Evolutionary conservation across 208 protist genomes (phyloP).

Genomic region (Crithidia brevicula): DNA sequence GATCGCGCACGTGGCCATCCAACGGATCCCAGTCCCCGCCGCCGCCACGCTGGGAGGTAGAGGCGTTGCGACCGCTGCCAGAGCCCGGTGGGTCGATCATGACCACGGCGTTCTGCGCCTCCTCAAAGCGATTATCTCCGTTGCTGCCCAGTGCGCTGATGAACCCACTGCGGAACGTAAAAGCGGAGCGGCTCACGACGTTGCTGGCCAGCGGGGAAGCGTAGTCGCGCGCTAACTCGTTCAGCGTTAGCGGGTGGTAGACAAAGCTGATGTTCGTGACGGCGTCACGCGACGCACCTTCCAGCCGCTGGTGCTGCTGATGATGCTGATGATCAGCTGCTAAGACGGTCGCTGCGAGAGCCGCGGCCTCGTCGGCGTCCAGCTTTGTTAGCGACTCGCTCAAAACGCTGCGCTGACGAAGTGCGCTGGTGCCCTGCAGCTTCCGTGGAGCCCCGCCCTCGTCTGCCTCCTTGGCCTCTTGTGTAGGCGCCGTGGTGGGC

Average conservation of each 20-base stretch:
- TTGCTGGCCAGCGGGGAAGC: not conserved
- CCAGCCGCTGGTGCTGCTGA: not conserved
- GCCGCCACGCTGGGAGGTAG: not conserved
- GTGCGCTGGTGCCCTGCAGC: not conserved
- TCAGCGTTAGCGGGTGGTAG: slow-evolving; percentile 15
- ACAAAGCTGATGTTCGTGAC: slow-evolving; percentile 3
- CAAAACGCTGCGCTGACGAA: not conserved
- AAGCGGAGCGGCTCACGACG: slow-evolving; percentile 9
- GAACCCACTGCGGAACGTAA: slow-evolving; percentile 12
- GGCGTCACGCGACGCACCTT: not conserved
- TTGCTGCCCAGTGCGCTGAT: slow-evolving; percentile 4
- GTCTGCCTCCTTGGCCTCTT: too few relatives aligned
- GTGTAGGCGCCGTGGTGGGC: too few relatives aligned
- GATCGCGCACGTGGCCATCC: too few relatives aligned
- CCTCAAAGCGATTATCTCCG: slow-evolving; percentile 3
- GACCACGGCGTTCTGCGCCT: not conserved
- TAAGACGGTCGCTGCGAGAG: not conserved
- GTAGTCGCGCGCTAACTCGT: slow-evolving; percentile 1
- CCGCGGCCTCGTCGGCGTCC: not conserved
- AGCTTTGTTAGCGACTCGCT: slow-evolving; percentile 5
- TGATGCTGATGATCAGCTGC: not conserved
- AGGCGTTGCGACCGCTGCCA: not conserved
- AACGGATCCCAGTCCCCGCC: too few relatives aligned
- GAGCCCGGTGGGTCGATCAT: not conserved
- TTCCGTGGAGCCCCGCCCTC: too few relatives aligned